Evolutionary conservation across 257 asterid genomes (phyloP), one percentile per base, ranked within the genome.

Genomic region (Plectranthus barbatus): DNA sequence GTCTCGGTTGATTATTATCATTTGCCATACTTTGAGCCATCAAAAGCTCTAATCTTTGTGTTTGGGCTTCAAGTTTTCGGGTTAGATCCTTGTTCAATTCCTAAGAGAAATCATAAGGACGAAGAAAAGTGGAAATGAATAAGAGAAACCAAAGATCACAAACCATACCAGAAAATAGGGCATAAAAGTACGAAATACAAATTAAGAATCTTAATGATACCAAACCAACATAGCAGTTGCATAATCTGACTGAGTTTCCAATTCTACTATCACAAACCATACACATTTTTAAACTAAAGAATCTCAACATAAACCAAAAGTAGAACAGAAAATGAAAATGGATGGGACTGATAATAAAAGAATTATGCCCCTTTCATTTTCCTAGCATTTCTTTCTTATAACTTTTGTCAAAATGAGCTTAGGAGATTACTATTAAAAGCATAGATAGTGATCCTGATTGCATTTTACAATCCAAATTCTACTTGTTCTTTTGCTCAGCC

Each of bases 11-110:
- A 64, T 69, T 44, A 70, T 63, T 87, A 57, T 76, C 95, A 56
- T 49, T 77, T 60, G 80, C 84, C 95, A 85, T 85, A 74, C 84
- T 93, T 82, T 86, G 96, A 69, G 99, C 75, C 41, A 81, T 90
- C 79, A 90, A 77, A 66, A 93, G 90, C 73, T 93, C 99, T 75
- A 93, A 79, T 79, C 91, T 87, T 73, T 93, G 99, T 51, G 97
- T 93, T 78, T 93, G 99, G 77, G 72, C 74, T 81, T 90, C 97
- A 80, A 90, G 96, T 80, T 90, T 93, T 70, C 87, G 76, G 46
- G 85, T 77, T 66, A 93, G 73, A 69, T 93, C 97, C 81, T 73
- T 81, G 83, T 93, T 93, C 70, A 82, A 70, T 69, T 85, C 95
- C 97, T 93, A 61, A 60, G 64, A 70, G 53, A 67, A 59, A 54